Evolutionary conservation across 441 rosid species (phyloP).

Genomic region (Raphanus hybrid): DNA sequence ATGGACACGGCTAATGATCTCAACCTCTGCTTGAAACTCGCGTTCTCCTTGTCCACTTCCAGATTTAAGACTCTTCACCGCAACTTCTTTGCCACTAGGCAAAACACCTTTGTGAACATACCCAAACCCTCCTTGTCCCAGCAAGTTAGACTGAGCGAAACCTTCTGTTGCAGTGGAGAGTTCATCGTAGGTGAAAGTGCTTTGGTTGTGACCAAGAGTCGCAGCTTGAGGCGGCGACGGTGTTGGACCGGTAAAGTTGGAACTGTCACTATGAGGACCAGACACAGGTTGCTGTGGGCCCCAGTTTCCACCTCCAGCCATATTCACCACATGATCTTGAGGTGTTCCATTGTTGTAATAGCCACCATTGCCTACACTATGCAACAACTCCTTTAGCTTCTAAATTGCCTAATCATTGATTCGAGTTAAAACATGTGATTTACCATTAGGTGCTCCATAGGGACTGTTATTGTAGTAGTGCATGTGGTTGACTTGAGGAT

Average conservation of each 20-base stretch:
- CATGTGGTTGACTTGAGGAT: conserved; percentile 37
- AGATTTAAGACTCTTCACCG: conserved; percentile 78
- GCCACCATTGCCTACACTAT: conserved; percentile 44
- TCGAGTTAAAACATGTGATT: not conserved
- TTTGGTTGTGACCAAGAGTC: conserved; percentile 63
- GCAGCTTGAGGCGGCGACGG: conserved; percentile 56
- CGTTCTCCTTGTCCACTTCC: conserved; percentile 81
- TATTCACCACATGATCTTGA: conserved; percentile 35
- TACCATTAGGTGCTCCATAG: conserved; percentile 43
- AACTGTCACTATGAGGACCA: conserved; percentile 43
- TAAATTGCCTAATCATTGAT: conserved; percentile 15
- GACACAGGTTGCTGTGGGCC: conserved; percentile 34
- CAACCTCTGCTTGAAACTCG: conserved; percentile 87
- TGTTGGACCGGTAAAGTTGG: conserved; percentile 56
- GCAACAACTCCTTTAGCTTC: conserved; percentile 21
- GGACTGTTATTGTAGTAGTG: conserved; percentile 50
- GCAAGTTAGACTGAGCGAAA: conserved; percentile 61
- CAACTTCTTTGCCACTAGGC: conserved; percentile 79
- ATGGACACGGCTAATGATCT: conserved; percentile 88
- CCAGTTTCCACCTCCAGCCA: conserved; percentile 51
- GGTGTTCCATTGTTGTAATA: conserved; percentile 42
- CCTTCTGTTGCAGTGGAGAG: conserved; percentile 69
- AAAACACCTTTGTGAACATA: conserved; percentile 81
- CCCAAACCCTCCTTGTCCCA: conserved; percentile 95
- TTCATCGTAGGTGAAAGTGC: conserved; percentile 73